Percentiles rank a stretch among this genome's conserved stretches.
Conservation (phyloP, 257 asterid species). For the Jasminum sambac region DNA sequence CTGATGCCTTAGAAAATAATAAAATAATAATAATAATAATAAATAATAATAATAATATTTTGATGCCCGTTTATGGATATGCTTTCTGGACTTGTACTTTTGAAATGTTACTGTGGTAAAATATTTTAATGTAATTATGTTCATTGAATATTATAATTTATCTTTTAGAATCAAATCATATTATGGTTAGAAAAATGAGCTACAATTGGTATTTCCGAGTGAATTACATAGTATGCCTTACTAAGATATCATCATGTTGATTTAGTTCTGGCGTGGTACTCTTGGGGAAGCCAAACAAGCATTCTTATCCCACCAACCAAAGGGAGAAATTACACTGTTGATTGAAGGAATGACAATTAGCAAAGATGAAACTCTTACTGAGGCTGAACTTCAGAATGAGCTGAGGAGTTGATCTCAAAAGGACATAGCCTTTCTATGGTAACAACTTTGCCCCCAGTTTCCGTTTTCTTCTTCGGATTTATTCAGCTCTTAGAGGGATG, state of each 20-base stretch:
- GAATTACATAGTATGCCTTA: conserved; percentile 15
- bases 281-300: conserved; percentile 70
- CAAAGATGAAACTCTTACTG: conserved; percentile 56
- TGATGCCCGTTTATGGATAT: conserved; percentile 10
- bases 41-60: conserved; percentile 5
- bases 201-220: not conserved
- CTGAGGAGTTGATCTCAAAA: conserved; percentile 64
- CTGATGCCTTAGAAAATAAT: conserved; percentile 2
- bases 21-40: no score
- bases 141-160: conserved; percentile 5
- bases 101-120: not conserved
- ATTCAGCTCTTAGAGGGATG: not conserved
- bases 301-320: conserved; percentile 64
- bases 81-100: conserved; percentile 1
- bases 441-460: conserved; percentile 23
- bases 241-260: conserved; percentile 20
- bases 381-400: conserved; percentile 74
- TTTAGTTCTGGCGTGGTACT: conserved; percentile 89
- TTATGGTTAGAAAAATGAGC: not conserved
- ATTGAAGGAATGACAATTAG: conserved; percentile 59
- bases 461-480: not conserved
- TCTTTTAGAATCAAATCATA: not conserved
- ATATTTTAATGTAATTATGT: not conserved
- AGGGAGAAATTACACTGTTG: conserved; percentile 91
- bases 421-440: conserved; percentile 90